Conservation (phyloP, 2,329 filamentous ascomycete genomes). For the Botrytis squamosa region DNA sequence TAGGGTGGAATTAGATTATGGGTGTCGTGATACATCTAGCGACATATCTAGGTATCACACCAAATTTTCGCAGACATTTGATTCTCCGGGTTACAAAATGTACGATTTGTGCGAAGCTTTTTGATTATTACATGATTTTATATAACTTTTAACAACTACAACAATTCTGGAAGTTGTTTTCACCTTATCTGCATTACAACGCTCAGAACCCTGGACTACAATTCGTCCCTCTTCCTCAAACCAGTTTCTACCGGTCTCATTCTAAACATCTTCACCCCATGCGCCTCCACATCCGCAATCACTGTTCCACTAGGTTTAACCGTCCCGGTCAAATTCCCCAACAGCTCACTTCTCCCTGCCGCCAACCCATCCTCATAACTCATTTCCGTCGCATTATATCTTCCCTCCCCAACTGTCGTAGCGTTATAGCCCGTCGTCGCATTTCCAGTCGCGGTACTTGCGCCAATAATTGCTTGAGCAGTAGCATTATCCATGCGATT, state of each 20-base stretch:
- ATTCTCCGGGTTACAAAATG: background rate
- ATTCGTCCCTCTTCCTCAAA: conserved; percentile 41
- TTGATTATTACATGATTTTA: background rate
- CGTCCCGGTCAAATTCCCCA: conserved; percentile 47
- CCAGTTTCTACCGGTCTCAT: conserved; percentile 35
- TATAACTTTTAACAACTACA: background rate
- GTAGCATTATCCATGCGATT: conserved; percentile 51
- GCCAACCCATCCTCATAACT: conserved; percentile 49
- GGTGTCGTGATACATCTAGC: background rate
- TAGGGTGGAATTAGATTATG: background rate
- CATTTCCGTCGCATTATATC: conserved; percentile 51
- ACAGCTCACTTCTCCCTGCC: conserved; percentile 44
- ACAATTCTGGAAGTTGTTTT: background rate
- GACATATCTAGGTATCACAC: background rate
- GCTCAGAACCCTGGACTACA: conserved; percentile 42
- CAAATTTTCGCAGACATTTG: background rate
- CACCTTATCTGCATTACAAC: background rate
- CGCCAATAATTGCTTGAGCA: conserved; percentile 46
- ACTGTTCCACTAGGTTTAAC: conserved; percentile 46
- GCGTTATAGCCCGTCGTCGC: conserved; percentile 38
- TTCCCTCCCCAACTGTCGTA: conserved; percentile 32
- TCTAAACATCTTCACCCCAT: conserved; percentile 52
- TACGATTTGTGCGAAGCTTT: background rate
- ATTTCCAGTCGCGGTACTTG: conserved; percentile 40
- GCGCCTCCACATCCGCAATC: conserved; percentile 46